These are phyloP conservation scores for Geranium incanum DNA, from an alignment of 441 rosid species.

Conservation along the genomic window DNA sequence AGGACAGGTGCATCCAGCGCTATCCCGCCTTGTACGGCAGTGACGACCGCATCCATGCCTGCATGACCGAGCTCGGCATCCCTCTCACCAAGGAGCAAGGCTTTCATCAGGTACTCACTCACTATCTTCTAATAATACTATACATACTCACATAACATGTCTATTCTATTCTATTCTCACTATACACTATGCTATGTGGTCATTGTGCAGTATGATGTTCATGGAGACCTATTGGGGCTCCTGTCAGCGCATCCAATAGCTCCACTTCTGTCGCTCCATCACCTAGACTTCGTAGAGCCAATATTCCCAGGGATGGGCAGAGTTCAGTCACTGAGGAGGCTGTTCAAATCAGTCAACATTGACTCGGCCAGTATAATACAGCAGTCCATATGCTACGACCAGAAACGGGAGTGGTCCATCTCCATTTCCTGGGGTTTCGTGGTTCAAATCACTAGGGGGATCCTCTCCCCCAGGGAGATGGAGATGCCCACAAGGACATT, in stretches of 20 bases:
- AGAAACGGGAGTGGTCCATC: slow-evolving; percentile 51
- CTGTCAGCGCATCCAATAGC: slow-evolving; percentile 69
- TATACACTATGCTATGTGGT: neutral
- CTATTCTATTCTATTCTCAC: too few species aligned
- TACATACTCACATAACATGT: too few species aligned
- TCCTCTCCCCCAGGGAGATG: slow-evolving; percentile 73
- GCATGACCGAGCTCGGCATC: slow-evolving; percentile 27
- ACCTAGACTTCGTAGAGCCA: slow-evolving; percentile 67
- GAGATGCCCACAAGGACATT: slow-evolving; percentile 86
- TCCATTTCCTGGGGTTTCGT: slow-evolving; percentile 79
- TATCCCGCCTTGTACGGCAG: slow-evolving; percentile 78
- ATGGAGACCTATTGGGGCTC: slow-evolving; percentile 66
- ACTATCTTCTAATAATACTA: too few species aligned
- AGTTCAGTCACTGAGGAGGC: slow-evolving; percentile 44
- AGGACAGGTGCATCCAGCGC: slow-evolving; percentile 68
- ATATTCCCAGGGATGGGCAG: slow-evolving; percentile 55
- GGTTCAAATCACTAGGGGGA: slow-evolving; percentile 61
- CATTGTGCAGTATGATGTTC: slow-evolving; percentile 63
- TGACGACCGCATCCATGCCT: slow-evolving; percentile 82
- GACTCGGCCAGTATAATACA: slow-evolving; percentile 78
- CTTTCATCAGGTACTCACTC: slow-evolving; percentile 68
- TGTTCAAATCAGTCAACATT: slow-evolving; percentile 43
- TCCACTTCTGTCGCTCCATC: slow-evolving; percentile 69
- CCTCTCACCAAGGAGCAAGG: slow-evolving; percentile 79
- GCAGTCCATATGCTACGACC: slow-evolving; percentile 78